A percentile compares a stretch with the other conserved stretches of the same genome.
Evolutionary conservation across 2,329 filamentous ascomycete species (phyloP).

Genomic region (Alternaria ventricosa): DNA sequence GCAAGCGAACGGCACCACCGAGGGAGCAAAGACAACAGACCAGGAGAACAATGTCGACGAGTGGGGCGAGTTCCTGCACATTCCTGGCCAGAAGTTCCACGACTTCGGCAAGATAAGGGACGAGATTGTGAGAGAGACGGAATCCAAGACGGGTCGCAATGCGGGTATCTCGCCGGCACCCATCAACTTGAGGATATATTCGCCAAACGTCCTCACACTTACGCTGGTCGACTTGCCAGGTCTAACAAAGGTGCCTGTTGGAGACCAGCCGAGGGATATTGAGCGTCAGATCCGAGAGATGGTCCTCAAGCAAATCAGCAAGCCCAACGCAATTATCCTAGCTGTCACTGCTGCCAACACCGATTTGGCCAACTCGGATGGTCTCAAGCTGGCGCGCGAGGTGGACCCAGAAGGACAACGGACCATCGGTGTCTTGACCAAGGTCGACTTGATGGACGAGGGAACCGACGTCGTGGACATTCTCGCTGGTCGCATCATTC

Average conservation of each 20-base stretch:
- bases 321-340: slow-evolving; percentile 96
- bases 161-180: slow-evolving; percentile 94
- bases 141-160: slow-evolving; percentile 95
- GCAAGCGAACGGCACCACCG: slow-evolving; percentile 71
- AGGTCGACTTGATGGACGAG: slow-evolving; percentile 98
- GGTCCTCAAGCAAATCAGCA: slow-evolving; percentile 98
- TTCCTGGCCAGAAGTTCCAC: slow-evolving; percentile 95
- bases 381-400: slow-evolving; percentile 92
- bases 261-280: slow-evolving; percentile 95
- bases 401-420: slow-evolving; percentile 97
- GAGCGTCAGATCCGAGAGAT: slow-evolving; percentile 97
- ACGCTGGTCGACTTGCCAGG: slow-evolving; percentile 96
- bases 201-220: slow-evolving; percentile 94
- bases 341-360: slow-evolving; percentile 97
- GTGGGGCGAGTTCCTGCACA: slow-evolving; percentile 98
- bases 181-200: slow-evolving; percentile 98
- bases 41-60: slow-evolving; percentile 91
- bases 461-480: slow-evolving; percentile 99
- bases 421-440: slow-evolving; percentile 97
- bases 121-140: slow-evolving; percentile 95
- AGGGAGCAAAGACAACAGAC: slow-evolving; percentile 73
- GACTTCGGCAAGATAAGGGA: slow-evolving; percentile 99
- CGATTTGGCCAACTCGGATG: slow-evolving; percentile 98
- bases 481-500: slow-evolving; percentile 95
- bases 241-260: slow-evolving; percentile 94